These are phyloP conservation scores for Jatropha podagrica DNA, from an alignment of 441 rosid species.

Conservation along the genomic window DNA sequence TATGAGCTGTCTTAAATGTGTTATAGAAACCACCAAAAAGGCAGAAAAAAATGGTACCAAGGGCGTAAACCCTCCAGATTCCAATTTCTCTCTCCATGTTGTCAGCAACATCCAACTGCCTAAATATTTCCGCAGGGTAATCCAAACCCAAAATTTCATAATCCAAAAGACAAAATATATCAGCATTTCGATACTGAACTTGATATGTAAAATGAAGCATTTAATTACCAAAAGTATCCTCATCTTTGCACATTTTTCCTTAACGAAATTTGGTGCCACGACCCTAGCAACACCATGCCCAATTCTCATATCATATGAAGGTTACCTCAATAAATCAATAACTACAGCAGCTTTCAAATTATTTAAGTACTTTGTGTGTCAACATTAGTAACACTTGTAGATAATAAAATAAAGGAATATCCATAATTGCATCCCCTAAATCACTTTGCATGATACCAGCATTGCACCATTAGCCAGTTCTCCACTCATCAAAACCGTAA, in stretches of 20 bases:
- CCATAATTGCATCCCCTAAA: background rate
- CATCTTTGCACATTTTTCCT: background rate
- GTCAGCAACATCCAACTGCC: background rate
- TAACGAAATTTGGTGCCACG: background rate
- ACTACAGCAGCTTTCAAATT: background rate
- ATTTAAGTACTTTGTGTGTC: background rate
- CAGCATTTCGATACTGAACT: background rate
- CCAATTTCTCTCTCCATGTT: background rate
- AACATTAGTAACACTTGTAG: background rate
- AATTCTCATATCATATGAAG: background rate
- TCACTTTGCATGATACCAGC: background rate
- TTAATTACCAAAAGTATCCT: background rate
- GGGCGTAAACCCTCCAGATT: background rate
- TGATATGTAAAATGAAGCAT: background rate
- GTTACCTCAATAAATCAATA: background rate
- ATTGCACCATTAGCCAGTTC: slow-evolving; percentile 1
- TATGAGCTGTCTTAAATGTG: background rate
- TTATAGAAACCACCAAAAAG: background rate
- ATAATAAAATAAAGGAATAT: background rate
- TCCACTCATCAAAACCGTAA: slow-evolving; percentile 6
- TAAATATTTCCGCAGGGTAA: background rate
- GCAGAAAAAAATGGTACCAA: background rate
- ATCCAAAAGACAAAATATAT: background rate
- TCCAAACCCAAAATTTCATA: background rate
- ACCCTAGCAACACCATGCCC: background rate